These are phyloP conservation scores for Hypholoma sublateritium DNA, from an alignment of 768 basidiomycete species.

Conservation along the genomic window DNA sequence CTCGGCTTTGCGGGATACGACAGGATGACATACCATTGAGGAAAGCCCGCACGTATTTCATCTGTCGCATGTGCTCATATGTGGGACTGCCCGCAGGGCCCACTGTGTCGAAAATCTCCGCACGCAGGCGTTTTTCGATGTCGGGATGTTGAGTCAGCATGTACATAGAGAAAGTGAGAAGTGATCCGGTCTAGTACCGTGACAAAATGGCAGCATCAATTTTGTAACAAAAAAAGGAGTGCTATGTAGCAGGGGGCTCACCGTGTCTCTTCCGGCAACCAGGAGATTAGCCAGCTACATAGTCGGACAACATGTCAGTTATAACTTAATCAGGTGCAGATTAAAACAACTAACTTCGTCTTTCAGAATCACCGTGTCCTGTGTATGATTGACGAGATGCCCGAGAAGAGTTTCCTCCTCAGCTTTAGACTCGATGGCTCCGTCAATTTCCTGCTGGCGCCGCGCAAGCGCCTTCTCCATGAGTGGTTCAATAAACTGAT, in stretches of 20 bases:
- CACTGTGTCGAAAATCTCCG: constrained; percentile 38
- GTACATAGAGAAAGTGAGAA: constrained; percentile 42
- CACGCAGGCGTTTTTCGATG: constrained; percentile 34
- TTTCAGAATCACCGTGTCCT: constrained; percentile 38
- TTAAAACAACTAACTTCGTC: constrained; percentile 29
- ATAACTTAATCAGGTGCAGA: background rate
- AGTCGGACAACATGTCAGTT: background rate
- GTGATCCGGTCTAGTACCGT: constrained; percentile 32
- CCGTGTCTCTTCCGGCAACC: constrained; percentile 59
- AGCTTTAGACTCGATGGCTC: constrained; percentile 25
- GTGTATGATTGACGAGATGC: constrained; percentile 50
- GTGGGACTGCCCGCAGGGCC: constrained; percentile 36
- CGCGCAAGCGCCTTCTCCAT: constrained; percentile 42
- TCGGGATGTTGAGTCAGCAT: constrained; percentile 42
- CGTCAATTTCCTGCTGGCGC: constrained; percentile 21
- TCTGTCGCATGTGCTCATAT: constrained; percentile 43
- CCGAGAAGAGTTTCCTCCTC: constrained; percentile 46
- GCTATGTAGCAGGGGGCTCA: constrained; percentile 14
- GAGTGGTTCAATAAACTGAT: constrained; percentile 51
- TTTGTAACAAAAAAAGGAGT: background rate
- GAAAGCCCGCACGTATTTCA: constrained; percentile 37
- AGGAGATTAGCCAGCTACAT: constrained; percentile 45
- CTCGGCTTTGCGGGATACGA: background rate
- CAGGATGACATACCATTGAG: constrained; percentile 27
- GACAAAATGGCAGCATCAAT: background rate